phyloP scores from a whole-genome alignment of 169 alveolate genomes.

The Babesia bigemina region DNA sequence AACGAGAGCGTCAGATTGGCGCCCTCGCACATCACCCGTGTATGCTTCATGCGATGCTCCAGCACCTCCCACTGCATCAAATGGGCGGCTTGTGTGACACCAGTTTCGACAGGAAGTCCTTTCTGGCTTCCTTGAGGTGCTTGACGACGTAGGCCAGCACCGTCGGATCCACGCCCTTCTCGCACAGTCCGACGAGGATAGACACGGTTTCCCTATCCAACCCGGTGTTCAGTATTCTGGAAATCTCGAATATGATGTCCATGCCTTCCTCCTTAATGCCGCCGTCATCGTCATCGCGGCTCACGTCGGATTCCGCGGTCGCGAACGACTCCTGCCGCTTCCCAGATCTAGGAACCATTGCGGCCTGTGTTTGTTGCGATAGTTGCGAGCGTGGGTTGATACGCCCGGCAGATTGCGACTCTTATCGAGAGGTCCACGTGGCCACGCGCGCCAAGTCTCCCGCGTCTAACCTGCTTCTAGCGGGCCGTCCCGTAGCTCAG shows the following conservation, averaged over 20 bases:
- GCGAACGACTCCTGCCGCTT: constrained; percentile 16
- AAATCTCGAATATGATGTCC: constrained; percentile 70
- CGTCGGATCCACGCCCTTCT: constrained; percentile 75
- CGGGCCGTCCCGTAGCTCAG: not conserved
- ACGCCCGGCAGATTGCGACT: too few species aligned
- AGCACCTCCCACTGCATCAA: not conserved
- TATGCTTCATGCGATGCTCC: too few species aligned
- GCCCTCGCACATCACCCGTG: too few species aligned
- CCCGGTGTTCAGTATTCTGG: constrained; percentile 72
- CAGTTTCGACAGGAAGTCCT: constrained; percentile 6
- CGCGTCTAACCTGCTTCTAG: not conserved
- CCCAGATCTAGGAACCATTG: not conserved
- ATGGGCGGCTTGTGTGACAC: not conserved
- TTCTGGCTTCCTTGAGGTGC: constrained; percentile 61
- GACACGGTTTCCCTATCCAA: constrained; percentile 68
- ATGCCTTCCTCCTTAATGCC: constrained; percentile 67
- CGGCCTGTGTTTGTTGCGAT: not conserved
- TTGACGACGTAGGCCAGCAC: constrained; percentile 68
- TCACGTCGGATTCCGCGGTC: constrained; percentile 16
- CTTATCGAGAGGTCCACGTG: too few species aligned
- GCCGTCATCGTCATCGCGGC: constrained; percentile 41
- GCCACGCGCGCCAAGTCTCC: too few species aligned
- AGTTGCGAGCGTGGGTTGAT: not conserved
- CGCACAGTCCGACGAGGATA: constrained; percentile 71
- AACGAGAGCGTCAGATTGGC: too few species aligned